Evolutionary conservation across 2,329 filamentous ascomycete genomes (phyloP).

Genomic region (Ophiosphaerella narmari): DNA sequence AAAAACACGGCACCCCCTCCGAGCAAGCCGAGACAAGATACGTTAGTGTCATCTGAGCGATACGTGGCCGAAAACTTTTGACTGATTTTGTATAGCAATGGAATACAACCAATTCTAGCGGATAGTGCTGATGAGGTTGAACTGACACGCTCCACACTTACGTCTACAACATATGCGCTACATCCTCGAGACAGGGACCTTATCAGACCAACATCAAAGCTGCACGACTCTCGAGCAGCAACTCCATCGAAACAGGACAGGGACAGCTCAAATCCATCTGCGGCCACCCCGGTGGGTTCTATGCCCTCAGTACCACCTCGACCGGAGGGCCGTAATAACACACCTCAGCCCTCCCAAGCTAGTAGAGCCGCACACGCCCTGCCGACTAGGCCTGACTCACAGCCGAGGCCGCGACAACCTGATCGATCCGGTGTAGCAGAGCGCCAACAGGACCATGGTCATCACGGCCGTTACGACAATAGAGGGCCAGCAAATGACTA

Average conservation of each 20-base stretch:
- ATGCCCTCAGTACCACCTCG: constrained; percentile 30
- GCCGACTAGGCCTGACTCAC: constrained; percentile 64
- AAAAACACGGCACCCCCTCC: constrained; percentile 67
- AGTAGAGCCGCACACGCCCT: constrained; percentile 49
- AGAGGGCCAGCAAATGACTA: constrained; percentile 46
- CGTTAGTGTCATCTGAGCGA: constrained; percentile 26
- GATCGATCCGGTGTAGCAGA: constrained; percentile 37
- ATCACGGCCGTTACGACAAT: constrained; percentile 39
- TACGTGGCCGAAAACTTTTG: constrained; percentile 5
- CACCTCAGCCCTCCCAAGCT: constrained; percentile 29
- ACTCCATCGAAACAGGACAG: constrained; percentile 22
- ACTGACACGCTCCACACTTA: constrained; percentile 15
- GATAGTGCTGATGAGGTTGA: constrained; percentile 20
- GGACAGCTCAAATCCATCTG: constrained; percentile 10
- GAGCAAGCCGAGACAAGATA: constrained; percentile 54
- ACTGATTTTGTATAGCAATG: constrained; percentile 32
- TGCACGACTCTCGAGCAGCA: constrained; percentile 12
- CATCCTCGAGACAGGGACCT: constrained; percentile 27
- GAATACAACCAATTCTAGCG: constrained; percentile 30
- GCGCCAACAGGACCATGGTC: constrained; percentile 30
- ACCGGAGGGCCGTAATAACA: constrained; percentile 40
- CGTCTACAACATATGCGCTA: constrained; percentile 14
- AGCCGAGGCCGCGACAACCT: constrained; percentile 47
- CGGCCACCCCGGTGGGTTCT: constrained; percentile 2
- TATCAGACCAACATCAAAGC: constrained; percentile 11